Conservation (phyloP, 2,329 filamentous ascomycete species). For the Calonectria crousiana region DNA sequence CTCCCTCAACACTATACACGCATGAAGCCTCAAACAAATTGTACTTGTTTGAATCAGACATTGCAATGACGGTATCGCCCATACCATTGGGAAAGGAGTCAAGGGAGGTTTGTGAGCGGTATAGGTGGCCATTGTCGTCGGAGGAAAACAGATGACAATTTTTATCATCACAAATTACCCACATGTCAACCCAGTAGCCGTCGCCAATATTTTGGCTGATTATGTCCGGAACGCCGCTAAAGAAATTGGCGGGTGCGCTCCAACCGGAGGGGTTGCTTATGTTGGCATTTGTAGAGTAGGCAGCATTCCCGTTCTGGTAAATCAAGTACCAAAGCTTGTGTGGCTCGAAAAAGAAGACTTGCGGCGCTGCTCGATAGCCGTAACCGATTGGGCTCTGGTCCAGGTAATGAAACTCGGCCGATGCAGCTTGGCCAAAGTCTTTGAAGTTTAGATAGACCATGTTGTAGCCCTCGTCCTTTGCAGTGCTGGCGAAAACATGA, state of each 20-base stretch:
- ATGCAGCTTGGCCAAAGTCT: neutral
- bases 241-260: conserved; percentile 13
- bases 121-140: conserved; percentile 15
- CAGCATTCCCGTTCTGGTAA: conserved; percentile 16
- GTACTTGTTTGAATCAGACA: conserved; percentile 8
- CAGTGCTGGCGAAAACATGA: conserved; percentile 17
- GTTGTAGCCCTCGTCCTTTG: conserved; percentile 11
- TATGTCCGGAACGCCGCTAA: neutral
- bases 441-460: conserved; percentile 11
- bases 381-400: conserved; percentile 6
- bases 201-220: conserved; percentile 5
- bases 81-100: conserved; percentile 1
- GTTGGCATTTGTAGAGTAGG: conserved; percentile 16
- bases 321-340: conserved; percentile 17
- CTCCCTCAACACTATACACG: conserved; percentile 2
- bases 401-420: conserved; percentile 7
- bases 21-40: conserved; percentile 13
- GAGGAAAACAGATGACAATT: conserved; percentile 15
- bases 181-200: conserved; percentile 20
- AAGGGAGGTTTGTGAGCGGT: conserved; percentile 7
- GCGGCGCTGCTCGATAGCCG: conserved; percentile 11
- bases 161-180: conserved; percentile 6
- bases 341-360: conserved; percentile 16
- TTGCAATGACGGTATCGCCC: conserved; percentile 6
- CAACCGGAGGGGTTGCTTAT: conserved; percentile 6